Base-by-base conservation (phyloP, 306 rosid species). In the Quillaja saponaria region DNA sequence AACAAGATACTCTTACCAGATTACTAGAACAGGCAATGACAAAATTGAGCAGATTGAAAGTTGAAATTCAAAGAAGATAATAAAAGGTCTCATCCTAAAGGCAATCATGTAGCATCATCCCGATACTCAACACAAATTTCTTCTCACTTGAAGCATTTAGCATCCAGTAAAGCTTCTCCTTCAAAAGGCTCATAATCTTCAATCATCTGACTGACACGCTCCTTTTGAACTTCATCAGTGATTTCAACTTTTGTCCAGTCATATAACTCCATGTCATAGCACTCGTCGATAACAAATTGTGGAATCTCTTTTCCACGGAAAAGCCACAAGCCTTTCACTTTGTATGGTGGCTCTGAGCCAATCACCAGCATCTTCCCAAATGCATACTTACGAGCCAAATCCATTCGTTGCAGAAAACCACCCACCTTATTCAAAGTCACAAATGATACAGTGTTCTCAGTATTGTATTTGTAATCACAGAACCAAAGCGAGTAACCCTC, bases 401-500 rank as follows among this genome's bases (percentile, higher is more conserved):
- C 94, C 97, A 87, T 90, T 49, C 95, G 58, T 80, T 87, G 95
- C 13, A 87, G 95, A 62, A 90, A 90, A 55, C 97, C 97, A 37
- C 95, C 66, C 0, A 90, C 90, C 76, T 90, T 78, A 85, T 87
- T 87, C 77, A 87, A 18, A 12, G 97, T 90, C 78, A 90, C 97
- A 15, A 77, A 90, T 19, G 96, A 83, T 35, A 90, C 95, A 0
- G 84, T 87, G 19, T 83, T 90, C 81, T 90, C 97, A 13, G 87
- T 82, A 3, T 87, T 78, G 88, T 90, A 87, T 62, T 87, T 87
- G 85, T 87, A 90, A n/a, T 85, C 84, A 80, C 94, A 87, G 82
- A 90, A 87, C 97, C 94, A 87, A 2, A 90, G 88, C 49, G 97
- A 90, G 64, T 87, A 90, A 7, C 97, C 95, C 73, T 90, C 97